These are phyloP conservation scores for Coemansia reversa DNA, from an alignment of 192 early-diverging fungal genomes.

Conservation along the genomic window DNA sequence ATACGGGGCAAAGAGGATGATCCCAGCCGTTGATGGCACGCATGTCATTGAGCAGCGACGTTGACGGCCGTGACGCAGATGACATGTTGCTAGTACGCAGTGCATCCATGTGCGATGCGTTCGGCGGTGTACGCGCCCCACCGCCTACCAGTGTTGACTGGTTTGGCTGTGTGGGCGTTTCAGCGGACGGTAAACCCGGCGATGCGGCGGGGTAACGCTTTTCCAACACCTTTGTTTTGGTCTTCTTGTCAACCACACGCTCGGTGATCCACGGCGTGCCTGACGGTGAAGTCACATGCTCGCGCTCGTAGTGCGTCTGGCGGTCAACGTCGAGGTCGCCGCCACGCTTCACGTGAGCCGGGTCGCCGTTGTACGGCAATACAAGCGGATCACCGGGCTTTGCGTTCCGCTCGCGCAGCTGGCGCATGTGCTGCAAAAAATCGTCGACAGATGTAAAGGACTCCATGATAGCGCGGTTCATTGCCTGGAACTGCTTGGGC, in stretches of 20 bases:
- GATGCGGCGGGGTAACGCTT: slow-evolving; percentile 52
- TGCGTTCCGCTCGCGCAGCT: slow-evolving; percentile 33
- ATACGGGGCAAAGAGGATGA: slow-evolving; percentile 54
- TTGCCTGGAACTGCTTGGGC: slow-evolving; percentile 32
- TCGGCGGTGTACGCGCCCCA: slow-evolving; percentile 12
- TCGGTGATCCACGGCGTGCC: slow-evolving; percentile 55
- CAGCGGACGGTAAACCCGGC: slow-evolving; percentile 4
- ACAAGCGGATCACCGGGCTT: slow-evolving; percentile 3
- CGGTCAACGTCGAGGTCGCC: slow-evolving; percentile 49
- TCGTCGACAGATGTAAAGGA: slow-evolving; percentile 56
- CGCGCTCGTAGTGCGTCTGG: slow-evolving; percentile 54
- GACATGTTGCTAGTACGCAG: slow-evolving; percentile 21
- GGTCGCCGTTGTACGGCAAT: slow-evolving; percentile 28
- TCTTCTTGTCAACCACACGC: slow-evolving; percentile 53
- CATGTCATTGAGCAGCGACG: slow-evolving; percentile 49
- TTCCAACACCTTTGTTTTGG: slow-evolving; percentile 53
- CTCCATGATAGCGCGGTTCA: slow-evolving; percentile 43
- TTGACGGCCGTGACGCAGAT: slow-evolving; percentile 49
- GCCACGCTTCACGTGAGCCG: slow-evolving; percentile 32
- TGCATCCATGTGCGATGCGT: slow-evolving; percentile 15
- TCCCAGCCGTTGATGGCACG: slow-evolving; percentile 53
- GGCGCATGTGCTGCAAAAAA: slow-evolving; percentile 53
- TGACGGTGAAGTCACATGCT: slow-evolving; percentile 47
- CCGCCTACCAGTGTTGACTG: slow-evolving; percentile 43
- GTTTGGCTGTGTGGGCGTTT: background rate